Conservation (phyloP, 257 asterid species). For the Solanum pimpinellifolium region DNA sequence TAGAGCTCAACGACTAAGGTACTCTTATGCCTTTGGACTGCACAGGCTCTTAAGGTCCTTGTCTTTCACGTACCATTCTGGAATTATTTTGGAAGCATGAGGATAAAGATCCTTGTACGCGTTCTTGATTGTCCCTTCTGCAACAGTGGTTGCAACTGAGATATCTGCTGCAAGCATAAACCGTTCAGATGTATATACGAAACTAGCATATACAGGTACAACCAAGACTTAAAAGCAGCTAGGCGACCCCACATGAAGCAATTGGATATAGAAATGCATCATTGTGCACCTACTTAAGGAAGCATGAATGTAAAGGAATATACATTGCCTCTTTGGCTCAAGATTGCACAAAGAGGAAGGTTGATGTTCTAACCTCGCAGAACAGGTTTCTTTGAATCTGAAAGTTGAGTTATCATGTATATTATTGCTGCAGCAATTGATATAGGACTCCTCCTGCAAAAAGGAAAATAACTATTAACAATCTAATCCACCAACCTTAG, state of each 20-base stretch:
- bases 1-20: not conserved
- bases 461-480: not conserved
- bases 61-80: constrained; percentile 67
- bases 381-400: constrained; percentile 57
- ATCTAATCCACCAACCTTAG: not conserved
- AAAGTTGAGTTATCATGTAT: constrained; percentile 72
- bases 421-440: constrained; percentile 87
- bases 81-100: constrained; percentile 60
- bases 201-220: not conserved
- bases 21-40: constrained; percentile 36
- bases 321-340: not conserved
- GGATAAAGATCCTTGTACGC: constrained; percentile 77
- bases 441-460: constrained; percentile 83
- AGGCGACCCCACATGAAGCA: not conserved
- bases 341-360: not conserved
- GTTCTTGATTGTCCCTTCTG: constrained; percentile 83
- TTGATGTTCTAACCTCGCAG: constrained; percentile 42
- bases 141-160: constrained; percentile 70
- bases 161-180: constrained; percentile 41
- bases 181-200: not conserved
- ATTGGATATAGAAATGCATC: not conserved
- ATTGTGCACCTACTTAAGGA: not conserved
- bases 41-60: constrained; percentile 60
- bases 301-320: not conserved
- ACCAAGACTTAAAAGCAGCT: not conserved